Evolutionary conservation across 176 grass and related monocot genomes (phyloP), one percentile per base, ranked within the genome.

Genomic region (Musa schizocarpa): DNA sequence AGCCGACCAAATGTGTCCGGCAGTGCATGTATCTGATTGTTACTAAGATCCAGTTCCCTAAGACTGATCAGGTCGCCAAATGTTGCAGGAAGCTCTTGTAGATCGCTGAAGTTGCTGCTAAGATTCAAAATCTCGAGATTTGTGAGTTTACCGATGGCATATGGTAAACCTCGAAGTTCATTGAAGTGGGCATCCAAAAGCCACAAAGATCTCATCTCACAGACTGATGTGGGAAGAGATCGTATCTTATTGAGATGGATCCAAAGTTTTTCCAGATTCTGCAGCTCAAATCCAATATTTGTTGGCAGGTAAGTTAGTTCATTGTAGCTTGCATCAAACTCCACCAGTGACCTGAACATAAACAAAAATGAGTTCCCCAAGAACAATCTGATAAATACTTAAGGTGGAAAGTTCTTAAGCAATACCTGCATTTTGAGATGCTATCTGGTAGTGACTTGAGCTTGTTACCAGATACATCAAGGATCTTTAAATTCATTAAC

Each of bases 241-340:
- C 91, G 50, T 10, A 99, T 87, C 81, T 92, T 95, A 79, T 99
- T 99, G 57, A 92, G 91, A 80, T 99, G 89, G n/a, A 95, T 87
- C 1, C 78, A 95, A 19, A 99, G 85, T 63, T 81, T 85, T 48
- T 76, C 87, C 27, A 99, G 71, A 76, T 82, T 84, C 53, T 88
- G 69, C n/a, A 99, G 88, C 83, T 99, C 96, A 61, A 89, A 99
- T 22, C 96, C 96, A 27, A 99, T 90, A 16, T 89, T 99, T 65
- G 93, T 92, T n/a, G 96, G 96, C 63, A 99, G 88, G 68, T 52
- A 61, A 0, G 83, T 83, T 71, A 99, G 84, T 75, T 95, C 81
- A 89, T 99, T 99, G 85, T 95, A 99, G 81, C 93, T 99, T 76
- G 88, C 91, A 86, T 92, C 87, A 75, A 99, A 78, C 78, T 99